Base-by-base conservation (phyloP, 768 basidiomycete genomes). In the Leccinum broughii region DNA sequence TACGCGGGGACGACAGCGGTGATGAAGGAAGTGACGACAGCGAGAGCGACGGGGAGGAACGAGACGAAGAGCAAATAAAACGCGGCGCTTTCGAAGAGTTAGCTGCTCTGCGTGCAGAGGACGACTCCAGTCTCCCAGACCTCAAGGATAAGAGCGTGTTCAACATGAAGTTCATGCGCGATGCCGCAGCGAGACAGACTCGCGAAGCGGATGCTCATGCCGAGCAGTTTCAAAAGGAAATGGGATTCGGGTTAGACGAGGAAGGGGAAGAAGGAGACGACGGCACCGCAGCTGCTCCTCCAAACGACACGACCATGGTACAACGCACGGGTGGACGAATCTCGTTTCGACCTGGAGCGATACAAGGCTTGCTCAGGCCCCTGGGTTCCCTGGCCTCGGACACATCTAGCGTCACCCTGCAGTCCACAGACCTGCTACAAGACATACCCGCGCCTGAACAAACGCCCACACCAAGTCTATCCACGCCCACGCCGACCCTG, bases 141-240 rank as follows among this genome's bases (percentile, higher is more conserved):
- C 59, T 63, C 51, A 75, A 77, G 68, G 83, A 79, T 53, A 90
- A 89, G 75, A 85, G 90, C 61, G 82, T 98, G 10, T 90, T 97
- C 71, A 83, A 85, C 63, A 98, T 98, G 97, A 98, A 97, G 77
- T 99, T 98, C 76, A 99, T 99, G 96, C 89, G 90, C 73, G 89
- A 95, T 51, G 95, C 93, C 0, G 87, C 90, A 78, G 84, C 84
- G 5, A 80, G 92, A 63, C 83, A 87, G 82, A 65, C 77, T 72
- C 68, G 26, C 9, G 79, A 80, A 56, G 85, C 83, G 1, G 79
- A 87, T 59, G 80, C 80, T 58, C 81, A 85, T 63, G 86, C 83
- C 5, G 90, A 91, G 58, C 89, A 91, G 66, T 86, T 96, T 60
- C 76, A 86, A 62, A 78, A 78, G 62, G 91, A 93, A 67, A 77